Percentiles rank a stretch among this genome's conserved stretches.
phyloP scores from a whole-genome alignment of 768 basidiomycete species.

The Fibroporia radiculosa region DNA sequence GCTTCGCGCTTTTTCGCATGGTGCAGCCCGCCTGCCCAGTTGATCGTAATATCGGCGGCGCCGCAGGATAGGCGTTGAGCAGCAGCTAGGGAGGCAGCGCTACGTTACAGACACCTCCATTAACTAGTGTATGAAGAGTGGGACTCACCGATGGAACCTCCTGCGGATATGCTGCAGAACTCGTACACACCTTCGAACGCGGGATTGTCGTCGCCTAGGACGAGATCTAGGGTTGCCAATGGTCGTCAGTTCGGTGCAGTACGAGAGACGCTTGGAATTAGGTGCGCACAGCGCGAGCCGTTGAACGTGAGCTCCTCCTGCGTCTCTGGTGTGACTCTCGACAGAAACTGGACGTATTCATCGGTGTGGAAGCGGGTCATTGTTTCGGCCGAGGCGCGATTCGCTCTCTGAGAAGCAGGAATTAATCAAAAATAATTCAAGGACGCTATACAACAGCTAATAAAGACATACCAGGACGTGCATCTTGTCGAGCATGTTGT shows the following conservation, averaged over 20 bases:
- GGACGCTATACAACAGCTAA: not conserved
- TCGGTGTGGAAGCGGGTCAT: conserved; percentile 98
- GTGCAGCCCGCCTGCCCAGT: conserved; percentile 98
- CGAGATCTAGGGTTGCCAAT: no score
- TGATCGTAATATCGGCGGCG: conserved; percentile 76
- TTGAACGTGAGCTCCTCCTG: conserved; percentile 78
- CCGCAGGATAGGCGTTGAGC: conserved; percentile 76
- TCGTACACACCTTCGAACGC: conserved; percentile 96
- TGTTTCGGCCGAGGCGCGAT: conserved; percentile 26
- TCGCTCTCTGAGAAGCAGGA: conserved; percentile 20
- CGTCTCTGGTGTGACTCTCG: conserved; percentile 86
- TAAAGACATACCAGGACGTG: conserved; percentile 65
- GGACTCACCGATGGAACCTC: conserved; percentile 79
- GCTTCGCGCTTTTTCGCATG: conserved; percentile 99
- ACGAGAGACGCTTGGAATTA: not conserved
- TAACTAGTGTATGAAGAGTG: not conserved
- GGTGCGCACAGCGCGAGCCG: conserved; percentile 65
- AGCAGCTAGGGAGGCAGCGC: conserved; percentile 41
- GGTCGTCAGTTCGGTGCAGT: no score
- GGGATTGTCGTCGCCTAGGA: conserved; percentile 88
- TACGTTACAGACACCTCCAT: not conserved
- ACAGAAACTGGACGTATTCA: conserved; percentile 92
- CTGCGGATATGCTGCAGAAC: conserved; percentile 94
- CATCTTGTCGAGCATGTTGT: conserved; percentile 93
- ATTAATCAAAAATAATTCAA: not conserved